Evolutionary conservation across 352 stramenopile genomes (phyloP).

Genomic region (Pythium pyrilobum): DNA sequence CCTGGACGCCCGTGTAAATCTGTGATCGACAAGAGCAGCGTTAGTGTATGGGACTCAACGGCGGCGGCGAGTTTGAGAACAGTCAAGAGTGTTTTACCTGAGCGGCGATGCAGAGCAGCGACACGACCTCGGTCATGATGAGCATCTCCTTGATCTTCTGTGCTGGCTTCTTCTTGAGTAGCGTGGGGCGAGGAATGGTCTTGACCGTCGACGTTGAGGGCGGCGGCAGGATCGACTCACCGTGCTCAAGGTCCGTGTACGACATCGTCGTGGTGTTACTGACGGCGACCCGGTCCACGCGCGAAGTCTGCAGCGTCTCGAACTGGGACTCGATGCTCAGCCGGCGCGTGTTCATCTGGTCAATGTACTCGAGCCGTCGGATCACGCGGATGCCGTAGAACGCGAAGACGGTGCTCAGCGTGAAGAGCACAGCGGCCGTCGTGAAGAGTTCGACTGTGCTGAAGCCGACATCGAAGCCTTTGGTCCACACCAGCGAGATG

Average conservation of each 20-base stretch:
- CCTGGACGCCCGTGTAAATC: constrained; percentile 39
- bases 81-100: no score
- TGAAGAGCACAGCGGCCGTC: constrained; percentile 16
- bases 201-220: not conserved
- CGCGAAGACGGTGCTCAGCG: constrained; percentile 23
- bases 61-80: no score
- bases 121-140: constrained; percentile 34
- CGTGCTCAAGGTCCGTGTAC: constrained; percentile 6
- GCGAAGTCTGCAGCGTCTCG: constrained; percentile 13
- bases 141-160: constrained; percentile 48
- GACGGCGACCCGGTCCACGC: constrained; percentile 1
- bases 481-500: constrained; percentile 26
- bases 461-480: constrained; percentile 27
- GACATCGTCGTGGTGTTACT: constrained; percentile 11
- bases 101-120: constrained; percentile 30
- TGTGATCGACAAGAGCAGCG: not conserved
- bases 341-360: constrained; percentile 22
- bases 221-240: not conserved
- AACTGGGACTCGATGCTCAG: constrained; percentile 16
- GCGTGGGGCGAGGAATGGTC: not conserved
- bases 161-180: constrained; percentile 24
- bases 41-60: no score
- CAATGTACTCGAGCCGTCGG: constrained; percentile 37
- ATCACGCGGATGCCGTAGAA: constrained; percentile 33
- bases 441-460: constrained; percentile 25